Evolutionary conservation across 345 rosid species (phyloP).

Genomic region (Ailanthus altissimus): DNA sequence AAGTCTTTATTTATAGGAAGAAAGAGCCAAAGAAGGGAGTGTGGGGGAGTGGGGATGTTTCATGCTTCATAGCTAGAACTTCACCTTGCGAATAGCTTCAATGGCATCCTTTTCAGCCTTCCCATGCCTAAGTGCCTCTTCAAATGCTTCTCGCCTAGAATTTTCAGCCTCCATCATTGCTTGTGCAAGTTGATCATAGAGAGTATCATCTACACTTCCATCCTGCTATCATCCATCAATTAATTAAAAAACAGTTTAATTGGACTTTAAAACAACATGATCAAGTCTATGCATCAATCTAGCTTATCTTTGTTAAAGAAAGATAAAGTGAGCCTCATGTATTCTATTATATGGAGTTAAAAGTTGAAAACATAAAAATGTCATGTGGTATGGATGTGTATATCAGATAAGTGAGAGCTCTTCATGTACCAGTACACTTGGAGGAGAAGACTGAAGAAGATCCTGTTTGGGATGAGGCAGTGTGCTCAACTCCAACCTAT

Average conservation of each 20-base stretch:
- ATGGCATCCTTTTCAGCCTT: constrained; percentile 71
- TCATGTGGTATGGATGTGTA: background rate
- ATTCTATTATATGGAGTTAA: constrained; percentile 9
- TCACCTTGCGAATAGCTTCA: constrained; percentile 72
- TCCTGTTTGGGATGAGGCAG: constrained; percentile 28
- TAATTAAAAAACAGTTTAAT: constrained; percentile 10
- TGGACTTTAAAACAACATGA: constrained; percentile 22
- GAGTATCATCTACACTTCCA: constrained; percentile 45
- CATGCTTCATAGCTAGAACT: background rate
- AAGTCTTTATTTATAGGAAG: background rate
- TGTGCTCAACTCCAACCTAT: constrained; percentile 10
- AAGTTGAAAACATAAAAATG: background rate
- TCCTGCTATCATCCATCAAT: constrained; percentile 56
- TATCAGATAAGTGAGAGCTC: constrained; percentile 9
- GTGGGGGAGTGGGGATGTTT: background rate
- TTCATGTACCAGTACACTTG: constrained; percentile 57
- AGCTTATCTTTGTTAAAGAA: background rate
- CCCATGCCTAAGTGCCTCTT: constrained; percentile 59
- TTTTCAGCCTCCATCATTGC: constrained; percentile 60
- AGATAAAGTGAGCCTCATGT: background rate
- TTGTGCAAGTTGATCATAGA: constrained; percentile 52
- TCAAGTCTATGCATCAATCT: background rate
- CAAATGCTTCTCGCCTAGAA: constrained; percentile 58
- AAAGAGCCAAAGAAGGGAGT: background rate
- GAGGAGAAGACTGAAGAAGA: constrained; percentile 45